Evolutionary conservation across 257 asterid species (phyloP).

Genomic region (Misopates orontium): DNA sequence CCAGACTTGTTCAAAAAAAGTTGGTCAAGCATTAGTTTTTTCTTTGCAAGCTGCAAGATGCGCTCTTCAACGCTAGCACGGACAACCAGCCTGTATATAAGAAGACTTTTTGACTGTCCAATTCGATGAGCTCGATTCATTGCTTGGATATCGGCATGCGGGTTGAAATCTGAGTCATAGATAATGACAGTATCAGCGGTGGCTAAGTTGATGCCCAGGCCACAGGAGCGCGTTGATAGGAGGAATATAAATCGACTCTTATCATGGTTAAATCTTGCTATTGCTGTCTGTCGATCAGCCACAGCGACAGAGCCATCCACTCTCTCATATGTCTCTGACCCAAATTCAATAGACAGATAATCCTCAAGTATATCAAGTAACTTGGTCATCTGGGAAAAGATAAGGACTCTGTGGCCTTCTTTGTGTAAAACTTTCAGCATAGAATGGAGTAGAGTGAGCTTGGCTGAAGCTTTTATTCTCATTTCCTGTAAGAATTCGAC

Average conservation of each 20-base stretch:
- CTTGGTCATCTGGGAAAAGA: slow-evolving; percentile 97
- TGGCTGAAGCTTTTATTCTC: slow-evolving; percentile 98
- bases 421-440: slow-evolving; percentile 83
- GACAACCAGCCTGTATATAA: slow-evolving; percentile 93
- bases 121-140: slow-evolving; percentile 98
- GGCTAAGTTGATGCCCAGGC: slow-evolving; percentile 99
- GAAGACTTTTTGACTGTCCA: slow-evolving; percentile 92
- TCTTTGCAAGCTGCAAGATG: slow-evolving; percentile 96
- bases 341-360: slow-evolving; percentile 84
- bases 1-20: slow-evolving; percentile 95
- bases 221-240: slow-evolving; percentile 95
- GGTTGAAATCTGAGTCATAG: slow-evolving; percentile 97
- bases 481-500: slow-evolving; percentile 90
- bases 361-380: slow-evolving; percentile 96
- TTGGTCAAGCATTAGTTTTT: slow-evolving; percentile 96
- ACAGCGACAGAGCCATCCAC: slow-evolving; percentile 98
- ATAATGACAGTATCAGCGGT: slow-evolving; percentile 97
- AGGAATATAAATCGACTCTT: slow-evolving; percentile 90
- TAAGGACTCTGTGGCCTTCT: slow-evolving; percentile 91
- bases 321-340: slow-evolving; percentile 89
- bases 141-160: slow-evolving; percentile 99
- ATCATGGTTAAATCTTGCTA: slow-evolving; percentile 94
- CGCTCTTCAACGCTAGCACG: slow-evolving; percentile 99
- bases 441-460: slow-evolving; percentile 88
- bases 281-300: slow-evolving; percentile 86